phyloP scores from a whole-genome alignment of 495 filamentous ascomycete genomes.

The Lophiotrema nucula region DNA sequence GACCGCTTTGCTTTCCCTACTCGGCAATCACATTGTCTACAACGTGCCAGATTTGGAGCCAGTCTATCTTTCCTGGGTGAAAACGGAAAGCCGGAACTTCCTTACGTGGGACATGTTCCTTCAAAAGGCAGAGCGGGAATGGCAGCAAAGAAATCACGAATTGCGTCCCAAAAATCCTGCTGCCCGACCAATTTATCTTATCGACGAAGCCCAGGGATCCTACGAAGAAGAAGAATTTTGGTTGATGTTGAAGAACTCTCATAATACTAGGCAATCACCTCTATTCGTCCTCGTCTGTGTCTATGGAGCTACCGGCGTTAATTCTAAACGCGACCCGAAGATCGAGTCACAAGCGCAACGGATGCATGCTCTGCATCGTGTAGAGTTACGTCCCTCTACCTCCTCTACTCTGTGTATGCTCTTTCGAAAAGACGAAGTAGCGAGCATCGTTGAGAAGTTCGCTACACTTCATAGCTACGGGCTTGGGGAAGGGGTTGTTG shows the following conservation, averaged over 20 bases:
- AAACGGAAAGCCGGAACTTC: neutral
- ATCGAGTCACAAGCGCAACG: neutral
- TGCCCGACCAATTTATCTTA: conserved; percentile 4
- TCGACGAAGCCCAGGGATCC: conserved; percentile 9
- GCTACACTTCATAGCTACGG: neutral
- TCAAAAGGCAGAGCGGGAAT: neutral
- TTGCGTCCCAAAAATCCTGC: neutral
- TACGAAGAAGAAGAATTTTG: conserved; percentile 5
- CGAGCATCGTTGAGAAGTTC: neutral
- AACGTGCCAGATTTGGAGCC: conserved; percentile 7
- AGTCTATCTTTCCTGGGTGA: conserved; percentile 2
- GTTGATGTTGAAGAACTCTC: neutral
- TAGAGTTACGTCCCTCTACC: neutral
- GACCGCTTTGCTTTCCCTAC: conserved; percentile 1
- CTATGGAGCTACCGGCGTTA: neutral
- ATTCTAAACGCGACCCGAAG: neutral
- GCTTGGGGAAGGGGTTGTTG: conserved; percentile 4
- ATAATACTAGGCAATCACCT: neutral
- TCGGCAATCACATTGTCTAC: conserved; percentile 1
- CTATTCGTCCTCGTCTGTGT: neutral
- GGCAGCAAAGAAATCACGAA: neutral
- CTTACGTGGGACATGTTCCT: neutral
- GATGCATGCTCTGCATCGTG: neutral
- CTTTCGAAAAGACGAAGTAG: neutral
- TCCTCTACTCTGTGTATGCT: neutral